Conservation (phyloP, 2,329 filamentous ascomycete species). For the Diaporthe vexans region DNA sequence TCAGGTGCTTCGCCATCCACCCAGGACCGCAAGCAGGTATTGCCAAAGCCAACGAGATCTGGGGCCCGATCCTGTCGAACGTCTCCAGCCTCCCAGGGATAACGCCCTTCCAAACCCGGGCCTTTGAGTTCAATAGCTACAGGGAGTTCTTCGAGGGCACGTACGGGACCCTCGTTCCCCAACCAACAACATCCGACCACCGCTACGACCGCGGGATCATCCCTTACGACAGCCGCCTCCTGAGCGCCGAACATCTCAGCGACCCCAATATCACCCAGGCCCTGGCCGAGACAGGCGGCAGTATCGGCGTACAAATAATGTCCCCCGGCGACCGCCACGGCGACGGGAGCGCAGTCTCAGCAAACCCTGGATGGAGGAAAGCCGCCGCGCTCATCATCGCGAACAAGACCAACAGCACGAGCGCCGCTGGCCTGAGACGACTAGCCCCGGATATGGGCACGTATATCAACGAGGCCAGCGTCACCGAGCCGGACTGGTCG, state of each 20-base stretch:
- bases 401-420: slow-evolving; percentile 9
- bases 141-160: slow-evolving; percentile 16
- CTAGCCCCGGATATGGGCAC: slow-evolving; percentile 6
- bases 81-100: slow-evolving; percentile 5
- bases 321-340: neutral
- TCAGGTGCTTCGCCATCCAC: slow-evolving; percentile 5
- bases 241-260: slow-evolving; percentile 4
- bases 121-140: slow-evolving; percentile 1
- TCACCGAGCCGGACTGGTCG: slow-evolving; percentile 52
- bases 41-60: slow-evolving; percentile 13
- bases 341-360: neutral
- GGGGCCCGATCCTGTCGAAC: slow-evolving; percentile 11
- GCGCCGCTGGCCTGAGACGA: neutral
- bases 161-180: neutral
- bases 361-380: slow-evolving; percentile 7
- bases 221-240: neutral
- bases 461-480: slow-evolving; percentile 14
- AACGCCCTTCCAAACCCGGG: neutral
- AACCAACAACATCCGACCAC: slow-evolving; percentile 1
- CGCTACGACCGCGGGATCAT: neutral
- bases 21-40: neutral
- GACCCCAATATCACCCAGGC: neutral
- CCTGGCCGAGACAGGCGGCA: slow-evolving; percentile 9
- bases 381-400: neutral
- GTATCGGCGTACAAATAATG: slow-evolving; percentile 4